Evolutionary conservation across 148 eudicot species (phyloP), one percentile per base, ranked within the genome.

Genomic region (Talinum fruticosum): DNA sequence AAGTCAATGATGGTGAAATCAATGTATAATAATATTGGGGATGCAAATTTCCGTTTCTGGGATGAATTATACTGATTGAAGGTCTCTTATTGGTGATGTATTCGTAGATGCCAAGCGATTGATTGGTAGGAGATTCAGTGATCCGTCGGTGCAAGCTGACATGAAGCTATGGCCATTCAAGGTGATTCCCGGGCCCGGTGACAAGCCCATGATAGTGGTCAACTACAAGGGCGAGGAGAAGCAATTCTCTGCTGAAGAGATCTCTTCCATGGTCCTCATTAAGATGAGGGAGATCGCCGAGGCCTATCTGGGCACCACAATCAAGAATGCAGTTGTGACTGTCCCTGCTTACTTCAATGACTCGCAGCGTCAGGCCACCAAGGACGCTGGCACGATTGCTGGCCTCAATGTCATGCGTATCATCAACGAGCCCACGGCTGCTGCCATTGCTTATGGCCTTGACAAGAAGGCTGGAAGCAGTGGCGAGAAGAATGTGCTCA

Each of bases 401-500:
- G 89, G 89, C 5, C 82, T 84, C 6, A 84, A 84, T 84, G 85
- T 86, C 32, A 84, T 86, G 89, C 83, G 89, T 1, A 87, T 87
- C 30, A 87, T 87, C 69, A 87, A 87, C 8, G 89, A 87, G 80
- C 89, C 89, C 1, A 87, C 89, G 8, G 89, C 89, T 2, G 89
- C 89, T 53, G 89, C 89, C 2, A 87, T 87, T 79, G 89, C 89
- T 1, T 87, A 87, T 37, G 89, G 89, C 33, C 84, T 87, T 29
- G 89, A 87, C 57, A 87, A 87, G 85, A 86, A 86, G 78, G 77
- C 87, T 0, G 47, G 71, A 30, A 86, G 83, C 24, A 62, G 28
- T 6, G 89, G 89, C n/a, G 89, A 86, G 73, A 86, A 86, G 84
- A 86, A 84, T 62, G 89, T 86, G 79, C 66, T 86, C 49, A 86